These are phyloP conservation scores for Geotrichum siamense DNA, from an alignment of 1,139 yeast species.

Conservation along the genomic window DNA sequence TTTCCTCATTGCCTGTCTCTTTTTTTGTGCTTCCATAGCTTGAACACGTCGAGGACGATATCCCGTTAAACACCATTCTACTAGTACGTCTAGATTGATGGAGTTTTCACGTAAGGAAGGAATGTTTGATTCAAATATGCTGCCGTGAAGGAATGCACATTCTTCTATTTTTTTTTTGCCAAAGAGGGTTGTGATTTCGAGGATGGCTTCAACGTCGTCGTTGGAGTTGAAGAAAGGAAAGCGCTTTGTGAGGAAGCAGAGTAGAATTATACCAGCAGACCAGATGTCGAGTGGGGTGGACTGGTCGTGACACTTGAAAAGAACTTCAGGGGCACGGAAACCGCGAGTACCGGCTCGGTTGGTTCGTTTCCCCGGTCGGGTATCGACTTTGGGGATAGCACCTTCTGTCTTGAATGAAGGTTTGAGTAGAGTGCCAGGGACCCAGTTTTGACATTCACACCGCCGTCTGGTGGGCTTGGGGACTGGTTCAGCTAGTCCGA, in stretches of 20 bases:
- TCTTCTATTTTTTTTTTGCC: constrained; percentile 68
- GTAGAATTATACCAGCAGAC: constrained; percentile 85
- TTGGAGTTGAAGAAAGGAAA: constrained; percentile 86
- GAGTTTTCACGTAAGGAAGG: constrained; percentile 26
- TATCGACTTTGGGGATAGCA: constrained; percentile 34
- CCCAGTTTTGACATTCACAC: constrained; percentile 13
- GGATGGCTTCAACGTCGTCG: constrained; percentile 85
- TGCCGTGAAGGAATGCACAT: constrained; percentile 81
- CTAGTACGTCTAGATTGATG: constrained; percentile 26
- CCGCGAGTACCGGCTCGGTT: constrained; percentile 98
- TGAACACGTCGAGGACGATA: constrained; percentile 20
- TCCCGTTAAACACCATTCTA: constrained; percentile 35
- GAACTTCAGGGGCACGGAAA: constrained; percentile 89
- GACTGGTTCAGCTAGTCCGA: constrained; percentile 70
- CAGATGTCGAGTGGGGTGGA: constrained; percentile 77
- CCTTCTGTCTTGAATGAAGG: constrained; percentile 21
- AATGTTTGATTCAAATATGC: constrained; percentile 67
- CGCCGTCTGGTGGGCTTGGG: neutral
- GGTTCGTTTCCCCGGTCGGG: constrained; percentile 80
- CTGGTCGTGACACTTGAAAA: constrained; percentile 82
- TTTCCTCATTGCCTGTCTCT: constrained; percentile 6
- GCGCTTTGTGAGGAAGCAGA: constrained; percentile 62
- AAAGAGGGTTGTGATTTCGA: constrained; percentile 78
- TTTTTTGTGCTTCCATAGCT: constrained; percentile 20
- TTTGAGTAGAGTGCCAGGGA: neutral